A percentile compares a stretch with the other conserved stretches of the same genome.
Conservation (phyloP, 2,329 filamentous ascomycete species). For the Didymella pomorum region DNA sequence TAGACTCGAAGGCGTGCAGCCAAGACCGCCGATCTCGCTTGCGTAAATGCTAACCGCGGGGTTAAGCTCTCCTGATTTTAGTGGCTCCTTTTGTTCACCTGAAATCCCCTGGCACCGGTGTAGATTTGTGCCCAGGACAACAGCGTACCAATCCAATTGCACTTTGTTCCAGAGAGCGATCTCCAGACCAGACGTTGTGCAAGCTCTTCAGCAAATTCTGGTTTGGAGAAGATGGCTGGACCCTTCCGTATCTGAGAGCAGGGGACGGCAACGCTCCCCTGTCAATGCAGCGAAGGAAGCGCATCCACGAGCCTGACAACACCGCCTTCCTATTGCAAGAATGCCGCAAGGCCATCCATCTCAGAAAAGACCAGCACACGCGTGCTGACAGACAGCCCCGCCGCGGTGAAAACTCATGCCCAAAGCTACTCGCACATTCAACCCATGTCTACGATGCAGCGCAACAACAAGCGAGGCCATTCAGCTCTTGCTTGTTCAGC, state of each 20-base stretch:
- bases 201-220: not conserved
- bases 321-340: slow-evolving; percentile 14
- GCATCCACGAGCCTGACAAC: slow-evolving; percentile 2
- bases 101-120: not conserved
- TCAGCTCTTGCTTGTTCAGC: slow-evolving; percentile 16
- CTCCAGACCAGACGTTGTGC: not conserved
- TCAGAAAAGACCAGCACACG: slow-evolving; percentile 7
- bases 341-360: slow-evolving; percentile 6
- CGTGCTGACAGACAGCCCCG: slow-evolving; percentile 19
- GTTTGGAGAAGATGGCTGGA: not conserved
- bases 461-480: slow-evolving; percentile 18
- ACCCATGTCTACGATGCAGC: slow-evolving; percentile 9
- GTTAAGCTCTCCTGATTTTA: slow-evolving; percentile 7
- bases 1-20: slow-evolving; percentile 8
- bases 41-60: slow-evolving; percentile 7
- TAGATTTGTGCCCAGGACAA: not conserved
- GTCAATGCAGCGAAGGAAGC: slow-evolving; percentile 9
- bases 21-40: slow-evolving; percentile 11
- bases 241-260: not conserved
- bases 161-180: not conserved
- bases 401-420: slow-evolving; percentile 6
- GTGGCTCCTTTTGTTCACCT: not conserved
- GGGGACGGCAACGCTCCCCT: slow-evolving; percentile 6
- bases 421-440: slow-evolving; percentile 1
- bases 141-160: not conserved